phyloP scores from a whole-genome alignment of 345 rosid species.

The Eucalyptus cloeziana region DNA sequence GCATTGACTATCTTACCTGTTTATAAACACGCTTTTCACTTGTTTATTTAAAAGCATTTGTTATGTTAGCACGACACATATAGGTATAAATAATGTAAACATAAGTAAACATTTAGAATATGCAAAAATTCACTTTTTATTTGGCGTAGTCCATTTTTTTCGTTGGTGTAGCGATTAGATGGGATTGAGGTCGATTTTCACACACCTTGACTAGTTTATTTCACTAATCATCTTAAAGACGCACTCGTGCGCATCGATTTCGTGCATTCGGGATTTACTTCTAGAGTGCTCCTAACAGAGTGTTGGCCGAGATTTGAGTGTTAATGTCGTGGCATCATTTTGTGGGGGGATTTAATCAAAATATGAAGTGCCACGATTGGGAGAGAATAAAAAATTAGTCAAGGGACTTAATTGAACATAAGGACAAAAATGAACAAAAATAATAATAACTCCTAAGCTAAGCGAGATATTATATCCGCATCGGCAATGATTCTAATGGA shows the following conservation, averaged over 20 bases:
- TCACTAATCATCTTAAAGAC: not conserved
- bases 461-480: not conserved
- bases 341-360: not conserved
- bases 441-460: not conserved
- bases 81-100: not conserved
- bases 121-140: not conserved
- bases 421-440: not conserved
- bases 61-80: fast-evolving
- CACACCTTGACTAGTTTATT: not conserved
- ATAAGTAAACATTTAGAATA: not conserved
- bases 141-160: not conserved
- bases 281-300: not conserved
- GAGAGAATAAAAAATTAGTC: not conserved
- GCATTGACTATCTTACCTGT: not conserved
- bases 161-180: not conserved
- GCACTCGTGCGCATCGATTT: not conserved
- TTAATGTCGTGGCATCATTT: not conserved
- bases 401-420: not conserved
- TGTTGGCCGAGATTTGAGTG: not conserved
- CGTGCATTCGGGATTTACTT: not conserved
- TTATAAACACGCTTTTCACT: fast-evolving
- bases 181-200: not conserved
- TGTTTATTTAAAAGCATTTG: not conserved
- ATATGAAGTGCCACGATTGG: not conserved
- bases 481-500: not conserved